These are phyloP conservation scores for Bondarzewia mesenterica DNA, from an alignment of 1,284 basidiomycete species.

Conservation along the genomic window DNA sequence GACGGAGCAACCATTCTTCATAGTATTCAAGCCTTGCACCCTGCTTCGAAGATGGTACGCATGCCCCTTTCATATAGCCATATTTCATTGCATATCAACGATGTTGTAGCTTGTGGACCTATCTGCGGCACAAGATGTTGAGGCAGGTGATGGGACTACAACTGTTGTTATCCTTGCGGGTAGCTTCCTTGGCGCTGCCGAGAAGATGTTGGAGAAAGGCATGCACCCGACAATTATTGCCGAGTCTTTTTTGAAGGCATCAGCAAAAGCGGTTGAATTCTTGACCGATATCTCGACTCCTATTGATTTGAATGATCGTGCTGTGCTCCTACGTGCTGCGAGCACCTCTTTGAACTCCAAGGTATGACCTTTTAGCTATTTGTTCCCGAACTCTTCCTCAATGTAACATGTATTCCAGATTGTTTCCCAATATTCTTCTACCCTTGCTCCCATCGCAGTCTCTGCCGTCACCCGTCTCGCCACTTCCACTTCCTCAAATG, in stretches of 20 bases:
- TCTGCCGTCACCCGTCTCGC: conserved; percentile 89
- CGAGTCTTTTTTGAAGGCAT: conserved; percentile 92
- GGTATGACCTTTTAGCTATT: conserved; percentile 30
- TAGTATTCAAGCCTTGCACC: conserved; percentile 96
- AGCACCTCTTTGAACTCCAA: conserved; percentile 97
- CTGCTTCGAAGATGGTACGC: conserved; percentile 92
- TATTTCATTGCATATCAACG: neutral
- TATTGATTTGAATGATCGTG: conserved; percentile 86
- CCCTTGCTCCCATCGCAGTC: conserved; percentile 95
- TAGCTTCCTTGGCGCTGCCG: conserved; percentile 86
- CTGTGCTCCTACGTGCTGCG: conserved; percentile 85
- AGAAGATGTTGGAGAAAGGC: conserved; percentile 95
- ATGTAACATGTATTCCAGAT: conserved; percentile 49
- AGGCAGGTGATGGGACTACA: conserved; percentile 99
- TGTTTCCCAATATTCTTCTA: conserved; percentile 98
- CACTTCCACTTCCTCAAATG: conserved; percentile 82
- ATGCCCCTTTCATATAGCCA: conserved; percentile 5
- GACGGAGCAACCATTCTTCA: conserved; percentile 98
- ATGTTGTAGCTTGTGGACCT: conserved; percentile 84
- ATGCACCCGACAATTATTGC: conserved; percentile 98
- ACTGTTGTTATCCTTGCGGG: conserved; percentile 97
- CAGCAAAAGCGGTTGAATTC: conserved; percentile 90
- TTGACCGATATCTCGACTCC: conserved; percentile 91
- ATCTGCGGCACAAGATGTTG: conserved; percentile 96
- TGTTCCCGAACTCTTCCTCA: neutral